Evolutionary conservation across 1,284 basidiomycete genomes (phyloP).

Genomic region (Ceratorhiza oryzae-sativae): DNA sequence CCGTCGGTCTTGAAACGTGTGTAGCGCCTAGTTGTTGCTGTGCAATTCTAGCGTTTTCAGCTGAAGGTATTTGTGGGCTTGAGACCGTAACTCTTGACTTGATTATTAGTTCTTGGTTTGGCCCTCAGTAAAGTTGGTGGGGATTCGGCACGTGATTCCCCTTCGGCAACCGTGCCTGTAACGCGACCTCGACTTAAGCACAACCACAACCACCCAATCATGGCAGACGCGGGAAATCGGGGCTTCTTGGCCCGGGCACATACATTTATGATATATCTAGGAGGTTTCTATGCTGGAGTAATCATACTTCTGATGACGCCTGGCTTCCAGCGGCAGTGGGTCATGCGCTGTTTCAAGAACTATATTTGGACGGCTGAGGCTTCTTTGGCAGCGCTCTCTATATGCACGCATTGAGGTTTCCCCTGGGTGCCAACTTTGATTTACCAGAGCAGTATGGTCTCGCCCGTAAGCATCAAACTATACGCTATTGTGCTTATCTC

Average conservation of each 20-base stretch:
- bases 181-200: not conserved
- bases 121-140: too few species aligned
- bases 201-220: not conserved
- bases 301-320: constrained; percentile 67
- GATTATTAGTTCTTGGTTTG: too few species aligned
- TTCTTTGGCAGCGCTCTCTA: constrained; percentile 60
- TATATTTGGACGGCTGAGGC: constrained; percentile 40
- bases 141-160: too few species aligned
- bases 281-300: constrained; percentile 62
- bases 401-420: constrained; percentile 71
- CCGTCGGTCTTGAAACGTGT: too few species aligned
- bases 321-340: constrained; percentile 77
- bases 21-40: too few species aligned
- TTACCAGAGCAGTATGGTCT: constrained; percentile 79
- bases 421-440: constrained; percentile 68
- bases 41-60: too few species aligned
- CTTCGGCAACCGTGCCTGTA: too few species aligned
- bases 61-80: too few species aligned
- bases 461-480: constrained; percentile 66
- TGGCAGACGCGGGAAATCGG: constrained; percentile 28
- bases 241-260: constrained; percentile 51
- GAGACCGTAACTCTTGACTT: too few species aligned
- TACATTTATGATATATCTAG: constrained; percentile 53
- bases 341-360: constrained; percentile 40
- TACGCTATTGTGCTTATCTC: not conserved